Base-by-base conservation (phyloP, 23 red algal species). In the Gracilaria vermiculophylla region DNA sequence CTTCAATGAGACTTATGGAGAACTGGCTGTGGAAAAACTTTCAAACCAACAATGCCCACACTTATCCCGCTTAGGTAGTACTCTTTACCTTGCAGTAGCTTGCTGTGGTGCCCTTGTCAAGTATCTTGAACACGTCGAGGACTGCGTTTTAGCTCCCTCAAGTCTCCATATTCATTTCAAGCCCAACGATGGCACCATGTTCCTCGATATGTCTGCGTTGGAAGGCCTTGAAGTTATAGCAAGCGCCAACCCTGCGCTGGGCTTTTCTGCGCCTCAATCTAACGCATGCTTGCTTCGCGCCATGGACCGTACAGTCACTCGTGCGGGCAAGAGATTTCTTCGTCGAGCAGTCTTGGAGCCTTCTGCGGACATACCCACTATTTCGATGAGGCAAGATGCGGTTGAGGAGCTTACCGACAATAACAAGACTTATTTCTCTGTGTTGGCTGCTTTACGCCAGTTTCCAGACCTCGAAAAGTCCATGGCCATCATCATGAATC, bases 311-410 rank as follows among this genome's bases (percentile, higher is more conserved):
- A 94, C 90, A 10, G 78, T 64, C n/a, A 99, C 97, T 16, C 81
- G 77, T 23, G 77, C 83, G 3, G 97, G 97, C 2, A 82, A 72
- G 25, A 62, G 91, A 28, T 87, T 94, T 32, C 48, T 99, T 34
- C 62, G 97, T 25, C 82, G 91, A 0, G 77, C 62, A 34, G 69
- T 99, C 57, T 67, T 99, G 65, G 97, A 99, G 80, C 97, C 97
- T 1, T 91, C 73, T 41, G 35, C 75, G 21, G 86, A 95, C 50
- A 49, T 78, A 16, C 9, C 65, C n/a, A 89, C 93, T 29, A 96
- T 99, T 36, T 62, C 61, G 14, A 71, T 82, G 61, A 65, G 92
- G 64, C 97, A 95, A 54, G 89, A 93, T 50, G 91, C 78, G 6
- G 57, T 99, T 41, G 86, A 94, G 16, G 89, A 87, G 65, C 52